Percentiles rank a stretch among this genome's conserved stretches.
phyloP scores from a whole-genome alignment of 371 early-diverging fungal species.

The Mucor lusitanicus region DNA sequence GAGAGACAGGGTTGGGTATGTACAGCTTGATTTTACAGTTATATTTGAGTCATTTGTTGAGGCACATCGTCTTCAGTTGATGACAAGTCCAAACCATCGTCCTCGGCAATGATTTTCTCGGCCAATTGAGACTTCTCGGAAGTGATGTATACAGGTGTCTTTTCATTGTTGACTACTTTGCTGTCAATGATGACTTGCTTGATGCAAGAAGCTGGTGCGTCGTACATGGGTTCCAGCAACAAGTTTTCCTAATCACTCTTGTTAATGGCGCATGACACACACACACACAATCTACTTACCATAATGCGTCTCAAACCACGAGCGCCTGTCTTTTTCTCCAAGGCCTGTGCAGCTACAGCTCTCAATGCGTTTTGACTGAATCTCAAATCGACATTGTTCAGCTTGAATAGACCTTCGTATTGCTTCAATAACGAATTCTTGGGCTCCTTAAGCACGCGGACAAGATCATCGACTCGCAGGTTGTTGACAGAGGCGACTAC shows the following conservation, averaged over 20 bases:
- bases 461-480: constrained; percentile 69
- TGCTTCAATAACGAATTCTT: constrained; percentile 85
- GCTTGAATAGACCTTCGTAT: constrained; percentile 74
- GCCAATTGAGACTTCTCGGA: constrained; percentile 22
- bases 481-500: constrained; percentile 83
- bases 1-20: neutral
- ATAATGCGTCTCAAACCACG: constrained; percentile 86
- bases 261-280: neutral
- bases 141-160: constrained; percentile 22
- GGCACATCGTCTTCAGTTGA: constrained; percentile 12
- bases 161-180: constrained; percentile 44
- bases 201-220: constrained; percentile 75
- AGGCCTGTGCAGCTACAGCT: constrained; percentile 73
- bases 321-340: constrained; percentile 87
- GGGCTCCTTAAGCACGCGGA: constrained; percentile 83
- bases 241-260: constrained; percentile 61
- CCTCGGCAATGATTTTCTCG: constrained; percentile 25
- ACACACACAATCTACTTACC: constrained; percentile 39
- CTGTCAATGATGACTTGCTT: constrained; percentile 72
- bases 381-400: constrained; percentile 64
- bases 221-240: constrained; percentile 81
- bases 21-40: constrained; percentile 3
- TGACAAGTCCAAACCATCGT: constrained; percentile 17
- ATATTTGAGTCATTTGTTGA: constrained; percentile 30
- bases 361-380: constrained; percentile 75